These are phyloP conservation scores for Tarenaya hassleriana DNA, from an alignment of 345 rosid species.

Conservation along the genomic window DNA sequence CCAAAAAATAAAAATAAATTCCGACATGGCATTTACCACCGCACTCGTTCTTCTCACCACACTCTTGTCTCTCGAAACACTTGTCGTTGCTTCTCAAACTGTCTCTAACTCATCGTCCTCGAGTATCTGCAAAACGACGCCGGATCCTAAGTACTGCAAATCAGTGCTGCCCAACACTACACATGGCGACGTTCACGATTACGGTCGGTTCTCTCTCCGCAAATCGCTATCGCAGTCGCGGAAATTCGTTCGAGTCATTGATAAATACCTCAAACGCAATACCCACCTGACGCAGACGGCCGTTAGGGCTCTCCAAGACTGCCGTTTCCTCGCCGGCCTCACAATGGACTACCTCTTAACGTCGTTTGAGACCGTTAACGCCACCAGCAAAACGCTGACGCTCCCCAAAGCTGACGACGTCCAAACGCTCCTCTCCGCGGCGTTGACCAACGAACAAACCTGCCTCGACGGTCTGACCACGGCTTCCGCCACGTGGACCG, in stretches of 20 bases:
- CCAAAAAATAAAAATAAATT: conserved; percentile 4
- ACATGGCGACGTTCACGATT: conserved; percentile 41
- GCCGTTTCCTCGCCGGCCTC: conserved; percentile 42
- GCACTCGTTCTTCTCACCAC: background rate
- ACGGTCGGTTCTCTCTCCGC: conserved; percentile 48
- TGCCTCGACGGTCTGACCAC: conserved; percentile 57
- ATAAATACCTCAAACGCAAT: conserved; percentile 43
- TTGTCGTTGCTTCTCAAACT: conserved; percentile 10
- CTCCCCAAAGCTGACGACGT: conserved; percentile 49
- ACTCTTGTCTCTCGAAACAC: conserved; percentile 11
- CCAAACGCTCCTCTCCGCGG: conserved; percentile 66
- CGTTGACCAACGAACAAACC: conserved; percentile 70
- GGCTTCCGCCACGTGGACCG: conserved; percentile 45
- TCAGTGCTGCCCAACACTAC: conserved; percentile 44
- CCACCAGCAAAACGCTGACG: conserved; percentile 29
- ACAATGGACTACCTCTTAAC: conserved; percentile 52
- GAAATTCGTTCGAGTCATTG: conserved; percentile 42
- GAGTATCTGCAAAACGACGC: conserved; percentile 46
- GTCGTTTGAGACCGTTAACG: conserved; percentile 39
- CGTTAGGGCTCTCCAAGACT: conserved; percentile 68
- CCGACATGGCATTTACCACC: background rate
- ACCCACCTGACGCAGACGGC: conserved; percentile 38
- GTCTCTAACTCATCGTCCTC: conserved; percentile 28
- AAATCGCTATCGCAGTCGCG: conserved; percentile 56
- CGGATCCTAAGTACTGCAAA: conserved; percentile 56